Conservation (phyloP, 305 asterid species). For the Salvia sclarea region DNA sequence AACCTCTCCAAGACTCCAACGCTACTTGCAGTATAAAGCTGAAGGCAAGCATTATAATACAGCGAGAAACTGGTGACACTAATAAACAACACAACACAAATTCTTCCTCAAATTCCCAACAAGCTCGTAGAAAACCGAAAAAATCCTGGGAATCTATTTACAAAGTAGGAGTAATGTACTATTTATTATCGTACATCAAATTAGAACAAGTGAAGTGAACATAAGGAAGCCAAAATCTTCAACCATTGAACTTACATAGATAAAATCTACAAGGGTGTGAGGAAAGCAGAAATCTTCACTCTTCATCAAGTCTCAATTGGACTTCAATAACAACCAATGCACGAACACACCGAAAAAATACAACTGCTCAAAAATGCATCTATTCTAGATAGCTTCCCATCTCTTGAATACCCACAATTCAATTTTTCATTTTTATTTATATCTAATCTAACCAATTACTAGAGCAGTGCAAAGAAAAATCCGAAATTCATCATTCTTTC, state of each 20-base stretch:
- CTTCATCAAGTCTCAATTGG: constrained; percentile 16
- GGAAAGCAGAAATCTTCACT: constrained; percentile 27
- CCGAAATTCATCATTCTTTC: neutral
- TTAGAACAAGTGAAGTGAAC: too few relatives aligned
- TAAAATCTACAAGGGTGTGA: constrained; percentile 4
- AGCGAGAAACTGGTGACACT: constrained; percentile 18
- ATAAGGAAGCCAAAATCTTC: neutral
- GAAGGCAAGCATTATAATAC: constrained; percentile 31
- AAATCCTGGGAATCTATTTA: neutral
- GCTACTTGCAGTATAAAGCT: neutral
- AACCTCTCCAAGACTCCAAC: too few relatives aligned
- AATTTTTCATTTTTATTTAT: neutral
- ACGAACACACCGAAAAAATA: neutral
- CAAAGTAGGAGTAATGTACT: neutral
- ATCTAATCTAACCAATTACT: neutral
- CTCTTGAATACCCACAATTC: constrained; percentile 1
- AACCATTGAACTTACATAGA: constrained; percentile 14
- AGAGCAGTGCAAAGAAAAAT: neutral
- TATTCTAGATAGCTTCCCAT: neutral
- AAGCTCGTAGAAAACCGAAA: neutral
- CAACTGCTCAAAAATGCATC: neutral
- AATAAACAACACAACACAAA: constrained; percentile 6
- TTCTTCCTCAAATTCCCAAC: constrained; percentile 26
- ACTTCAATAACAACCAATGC: constrained; percentile 6
- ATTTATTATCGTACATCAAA: too few relatives aligned